A percentile compares a stretch with the other conserved stretches of the same genome.
Conservation (phyloP, 371 early-diverging fungal genomes). For the Mortierella sp. region DNA sequence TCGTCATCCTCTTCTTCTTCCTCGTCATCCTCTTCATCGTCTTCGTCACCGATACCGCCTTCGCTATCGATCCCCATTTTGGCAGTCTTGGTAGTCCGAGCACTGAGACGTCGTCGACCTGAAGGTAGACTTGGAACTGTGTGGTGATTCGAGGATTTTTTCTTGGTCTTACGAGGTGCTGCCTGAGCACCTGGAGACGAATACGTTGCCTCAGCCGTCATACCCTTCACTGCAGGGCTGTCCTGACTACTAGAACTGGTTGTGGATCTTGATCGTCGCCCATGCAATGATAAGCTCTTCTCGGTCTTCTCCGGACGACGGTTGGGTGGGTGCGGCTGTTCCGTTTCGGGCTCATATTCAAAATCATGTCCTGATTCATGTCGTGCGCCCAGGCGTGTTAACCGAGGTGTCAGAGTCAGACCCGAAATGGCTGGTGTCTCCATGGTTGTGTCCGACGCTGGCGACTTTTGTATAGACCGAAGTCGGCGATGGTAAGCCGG, state of each 20-base stretch:
- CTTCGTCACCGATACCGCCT: constrained; percentile 27
- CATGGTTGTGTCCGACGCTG: neutral
- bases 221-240: constrained; percentile 20
- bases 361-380: constrained; percentile 48
- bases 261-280: constrained; percentile 37
- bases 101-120: constrained; percentile 40
- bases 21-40: constrained; percentile 38
- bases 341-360: constrained; percentile 31
- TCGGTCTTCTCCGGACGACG: constrained; percentile 21
- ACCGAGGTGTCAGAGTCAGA: constrained; percentile 35
- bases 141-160: constrained; percentile 22
- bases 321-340: constrained; percentile 16
- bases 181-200: constrained; percentile 22
- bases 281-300: constrained; percentile 8
- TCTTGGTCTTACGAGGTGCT: constrained; percentile 39
- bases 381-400: constrained; percentile 48
- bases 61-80: constrained; percentile 49
- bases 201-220: constrained; percentile 7
- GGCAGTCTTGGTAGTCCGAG: constrained; percentile 44
- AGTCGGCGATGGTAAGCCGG: constrained; percentile 39
- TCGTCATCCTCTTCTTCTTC: constrained; percentile 48
- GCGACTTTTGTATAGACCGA: constrained; percentile 25
- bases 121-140: constrained; percentile 41
- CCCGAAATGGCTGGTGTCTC: constrained; percentile 8
- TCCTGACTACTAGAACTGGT: constrained; percentile 50